Percentiles rank a stretch among this genome's conserved stretches.
Conservation (phyloP, 495 filamentous ascomycete genomes). For the Penicillium steckii region DNA sequence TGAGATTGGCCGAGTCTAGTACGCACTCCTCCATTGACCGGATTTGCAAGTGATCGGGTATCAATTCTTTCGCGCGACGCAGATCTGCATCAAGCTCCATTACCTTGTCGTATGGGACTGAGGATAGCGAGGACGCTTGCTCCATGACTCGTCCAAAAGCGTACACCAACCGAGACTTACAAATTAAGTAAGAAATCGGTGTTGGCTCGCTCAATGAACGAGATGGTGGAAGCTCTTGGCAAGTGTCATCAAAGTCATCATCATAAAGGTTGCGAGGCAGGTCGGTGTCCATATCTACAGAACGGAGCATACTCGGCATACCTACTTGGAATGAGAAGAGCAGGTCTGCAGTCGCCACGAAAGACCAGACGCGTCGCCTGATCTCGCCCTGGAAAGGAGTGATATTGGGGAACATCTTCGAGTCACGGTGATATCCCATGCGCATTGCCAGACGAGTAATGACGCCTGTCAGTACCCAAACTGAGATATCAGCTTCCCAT, state of each 20-base stretch:
- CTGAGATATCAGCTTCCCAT: constrained; percentile 74
- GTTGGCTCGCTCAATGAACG: constrained; percentile 77
- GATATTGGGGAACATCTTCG: constrained; percentile 78
- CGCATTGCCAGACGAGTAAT: constrained; percentile 84
- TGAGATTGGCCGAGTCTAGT: constrained; percentile 71
- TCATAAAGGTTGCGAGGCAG: constrained; percentile 90
- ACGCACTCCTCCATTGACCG: constrained; percentile 74
- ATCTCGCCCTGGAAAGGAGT: constrained; percentile 89
- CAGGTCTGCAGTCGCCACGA: constrained; percentile 77
- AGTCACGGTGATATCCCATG: constrained; percentile 95
- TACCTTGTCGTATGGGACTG: constrained; percentile 75
- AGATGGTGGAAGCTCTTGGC: constrained; percentile 70
- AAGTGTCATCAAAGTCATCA: constrained; percentile 84
- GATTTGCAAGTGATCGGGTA: constrained; percentile 77
- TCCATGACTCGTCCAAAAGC: constrained; percentile 62
- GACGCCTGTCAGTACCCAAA: constrained; percentile 80
- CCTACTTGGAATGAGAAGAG: constrained; percentile 90
- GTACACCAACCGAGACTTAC: constrained; percentile 66
- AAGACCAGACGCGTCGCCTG: constrained; percentile 83
- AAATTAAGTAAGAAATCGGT: constrained; percentile 83
- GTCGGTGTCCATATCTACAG: constrained; percentile 79
- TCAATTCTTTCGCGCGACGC: constrained; percentile 64
- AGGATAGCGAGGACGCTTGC: constrained; percentile 41
- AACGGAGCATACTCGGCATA: constrained; percentile 83
- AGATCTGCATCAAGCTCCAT: constrained; percentile 77